Evolutionary conservation across 2,329 filamentous ascomycete species (phyloP).

Genomic region (Colletotrichum sp.): DNA sequence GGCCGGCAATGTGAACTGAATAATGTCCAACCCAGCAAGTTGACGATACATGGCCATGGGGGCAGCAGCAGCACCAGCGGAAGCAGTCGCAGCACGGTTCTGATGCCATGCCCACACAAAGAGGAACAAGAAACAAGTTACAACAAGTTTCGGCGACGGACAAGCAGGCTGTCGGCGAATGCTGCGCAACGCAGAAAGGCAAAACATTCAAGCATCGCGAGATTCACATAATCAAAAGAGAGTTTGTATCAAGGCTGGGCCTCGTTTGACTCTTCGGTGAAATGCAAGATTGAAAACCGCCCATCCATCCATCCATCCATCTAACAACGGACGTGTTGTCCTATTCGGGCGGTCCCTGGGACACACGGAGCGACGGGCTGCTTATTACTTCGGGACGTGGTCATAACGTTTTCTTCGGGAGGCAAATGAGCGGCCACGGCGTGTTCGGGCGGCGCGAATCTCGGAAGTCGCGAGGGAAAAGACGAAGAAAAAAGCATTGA

Average conservation of each 20-base stretch:
- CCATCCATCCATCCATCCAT: not conserved
- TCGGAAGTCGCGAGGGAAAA: not conserved
- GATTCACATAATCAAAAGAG: conserved; percentile 6
- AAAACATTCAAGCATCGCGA: not conserved
- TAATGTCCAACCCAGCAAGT: not conserved
- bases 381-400: not conserved
- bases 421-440: not conserved
- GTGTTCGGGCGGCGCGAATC: not conserved
- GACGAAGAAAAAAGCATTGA: not conserved
- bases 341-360: not conserved
- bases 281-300: not conserved
- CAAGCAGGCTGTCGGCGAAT: not conserved
- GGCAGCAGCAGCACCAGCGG: not conserved
- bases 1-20: not conserved
- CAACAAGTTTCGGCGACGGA: not conserved
- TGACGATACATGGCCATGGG: not conserved
- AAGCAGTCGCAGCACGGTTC: not conserved
- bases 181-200: not conserved
- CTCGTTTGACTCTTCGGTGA: conserved; percentile 3
- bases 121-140: not conserved
- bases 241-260: conserved; percentile 13
- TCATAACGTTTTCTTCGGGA: not conserved
- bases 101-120: not conserved
- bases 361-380: not conserved
- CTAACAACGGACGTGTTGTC: conserved; percentile 7